Evolutionary conservation across 371 early-diverging fungal genomes (phyloP).

Genomic region (Mortierella sp.): DNA sequence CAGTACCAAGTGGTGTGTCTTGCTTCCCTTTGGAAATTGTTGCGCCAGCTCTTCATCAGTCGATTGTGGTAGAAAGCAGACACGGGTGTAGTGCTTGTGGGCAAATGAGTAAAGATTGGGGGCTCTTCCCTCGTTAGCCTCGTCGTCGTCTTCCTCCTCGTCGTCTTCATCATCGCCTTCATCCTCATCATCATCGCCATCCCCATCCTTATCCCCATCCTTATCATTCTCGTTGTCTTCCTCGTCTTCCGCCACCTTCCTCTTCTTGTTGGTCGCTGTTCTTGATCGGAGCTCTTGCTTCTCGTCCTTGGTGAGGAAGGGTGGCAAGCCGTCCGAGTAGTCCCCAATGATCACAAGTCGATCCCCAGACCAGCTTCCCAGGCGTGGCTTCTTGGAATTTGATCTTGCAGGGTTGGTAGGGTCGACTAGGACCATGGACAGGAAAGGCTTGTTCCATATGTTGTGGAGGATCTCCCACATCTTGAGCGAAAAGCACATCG

Average conservation of each 20-base stretch:
- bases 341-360: constrained; percentile 6
- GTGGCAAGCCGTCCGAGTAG: neutral
- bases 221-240: no score
- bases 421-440: neutral
- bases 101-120: neutral
- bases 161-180: no score
- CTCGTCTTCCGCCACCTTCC: no score
- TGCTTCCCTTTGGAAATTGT: neutral
- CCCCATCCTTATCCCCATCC: no score
- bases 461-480: neutral
- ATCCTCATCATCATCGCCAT: no score
- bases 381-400: no score
- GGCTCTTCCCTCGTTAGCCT: no score
- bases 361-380: constrained; percentile 8
- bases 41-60: neutral
- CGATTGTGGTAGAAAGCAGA: no score
- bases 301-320: neutral
- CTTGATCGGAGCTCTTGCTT: no score
- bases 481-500: neutral
- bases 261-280: no score
- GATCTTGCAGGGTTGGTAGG: neutral
- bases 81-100: neutral
- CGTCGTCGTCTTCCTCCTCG: no score
- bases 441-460: neutral
- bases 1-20: constrained; percentile 4